These are phyloP conservation scores for Kazachstania psychrophila DNA, from an alignment of 805 yeast species.

Conservation along the genomic window DNA sequence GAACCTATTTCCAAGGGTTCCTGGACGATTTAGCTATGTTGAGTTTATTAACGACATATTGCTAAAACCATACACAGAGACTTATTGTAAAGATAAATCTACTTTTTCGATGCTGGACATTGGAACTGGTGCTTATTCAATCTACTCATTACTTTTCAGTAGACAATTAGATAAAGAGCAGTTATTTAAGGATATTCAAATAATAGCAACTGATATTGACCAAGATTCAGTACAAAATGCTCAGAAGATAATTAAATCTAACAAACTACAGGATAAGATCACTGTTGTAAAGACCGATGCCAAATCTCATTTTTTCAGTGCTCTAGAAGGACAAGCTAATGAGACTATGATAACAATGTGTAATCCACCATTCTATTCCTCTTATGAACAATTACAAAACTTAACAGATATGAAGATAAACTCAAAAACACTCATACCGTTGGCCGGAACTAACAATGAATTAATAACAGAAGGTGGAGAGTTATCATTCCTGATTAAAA, in stretches of 20 bases:
- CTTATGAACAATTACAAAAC: not conserved
- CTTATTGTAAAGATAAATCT: not conserved
- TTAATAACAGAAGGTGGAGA: conserved; percentile 2
- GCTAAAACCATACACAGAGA: not conserved
- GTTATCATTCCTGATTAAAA: not conserved
- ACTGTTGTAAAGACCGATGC: not conserved
- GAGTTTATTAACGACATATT: not conserved
- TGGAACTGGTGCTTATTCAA: not conserved
- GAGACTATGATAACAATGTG: not conserved
- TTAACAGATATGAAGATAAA: not conserved
- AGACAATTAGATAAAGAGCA: not conserved
- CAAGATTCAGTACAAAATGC: not conserved
- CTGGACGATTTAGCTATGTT: not conserved
- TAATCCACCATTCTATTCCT: conserved; percentile 3
- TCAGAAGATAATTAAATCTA: not conserved
- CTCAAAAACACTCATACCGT: not conserved
- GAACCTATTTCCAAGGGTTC: conserved; percentile 1
- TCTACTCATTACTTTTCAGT: not conserved
- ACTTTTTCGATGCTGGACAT: not conserved
- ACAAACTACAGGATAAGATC: not conserved
- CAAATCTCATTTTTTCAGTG: not conserved
- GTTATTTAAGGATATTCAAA: too few species aligned
- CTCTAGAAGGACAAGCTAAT: not conserved
- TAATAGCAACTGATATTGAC: not conserved
- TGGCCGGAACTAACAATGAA: not conserved